phyloP scores from a whole-genome alignment of 768 basidiomycete species.

The Boletus subparvulus region DNA sequence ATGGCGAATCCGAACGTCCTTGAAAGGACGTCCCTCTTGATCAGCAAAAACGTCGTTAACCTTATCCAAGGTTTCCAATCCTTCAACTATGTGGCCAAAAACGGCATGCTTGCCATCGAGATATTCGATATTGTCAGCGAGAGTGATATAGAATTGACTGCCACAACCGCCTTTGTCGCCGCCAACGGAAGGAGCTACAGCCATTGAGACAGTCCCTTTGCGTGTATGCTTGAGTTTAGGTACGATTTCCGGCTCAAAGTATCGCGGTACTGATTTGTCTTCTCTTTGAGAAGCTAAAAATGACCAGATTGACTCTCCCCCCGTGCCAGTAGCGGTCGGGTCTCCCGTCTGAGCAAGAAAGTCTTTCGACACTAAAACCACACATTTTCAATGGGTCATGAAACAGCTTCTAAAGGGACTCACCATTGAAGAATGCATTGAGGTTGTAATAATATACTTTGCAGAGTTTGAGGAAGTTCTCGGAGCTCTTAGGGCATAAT shows the following conservation, averaged over 20 bases:
- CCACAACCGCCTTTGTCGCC: conserved; percentile 78
- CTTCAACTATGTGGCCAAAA: conserved; percentile 95
- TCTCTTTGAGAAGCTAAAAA: conserved; percentile 52
- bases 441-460: conserved; percentile 97
- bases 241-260: conserved; percentile 82
- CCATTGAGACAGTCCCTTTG: conserved; percentile 96
- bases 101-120: conserved; percentile 93
- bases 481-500: conserved; percentile 83
- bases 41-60: conserved; percentile 91
- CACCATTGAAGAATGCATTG: conserved; percentile 98
- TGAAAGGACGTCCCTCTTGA: conserved; percentile 84
- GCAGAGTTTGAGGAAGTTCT: conserved; percentile 97
- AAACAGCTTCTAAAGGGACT: conserved; percentile 26
- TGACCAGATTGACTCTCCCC: conserved; percentile 89
- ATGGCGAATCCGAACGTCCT: conserved; percentile 93
- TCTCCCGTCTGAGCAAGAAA: conserved; percentile 98
- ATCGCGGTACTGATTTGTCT: conserved; percentile 52
- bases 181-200: conserved; percentile 80
- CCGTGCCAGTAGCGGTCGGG: conserved; percentile 90
- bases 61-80: conserved; percentile 87
- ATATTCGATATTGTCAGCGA: conserved; percentile 89
- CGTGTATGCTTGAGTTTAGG: conserved; percentile 80
- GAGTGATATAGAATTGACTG: conserved; percentile 95
- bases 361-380: conserved; percentile 81
- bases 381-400: background rate